These are phyloP conservation scores for Plasmodium falciparum DNA, from an alignment of 169 alveolate species.

Conservation along the genomic window DNA sequence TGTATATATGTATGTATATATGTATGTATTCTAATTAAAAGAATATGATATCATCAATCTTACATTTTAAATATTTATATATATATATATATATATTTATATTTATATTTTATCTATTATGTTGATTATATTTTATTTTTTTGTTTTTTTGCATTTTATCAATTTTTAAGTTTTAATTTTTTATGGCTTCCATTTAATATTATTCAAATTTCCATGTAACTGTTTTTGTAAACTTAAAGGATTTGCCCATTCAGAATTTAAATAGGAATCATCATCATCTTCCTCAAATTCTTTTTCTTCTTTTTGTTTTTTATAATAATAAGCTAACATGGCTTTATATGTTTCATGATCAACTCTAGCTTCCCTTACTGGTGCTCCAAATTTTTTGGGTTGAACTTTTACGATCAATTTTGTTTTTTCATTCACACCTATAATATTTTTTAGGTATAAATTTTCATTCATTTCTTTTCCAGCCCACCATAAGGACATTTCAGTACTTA, in stretches of 20 bases:
- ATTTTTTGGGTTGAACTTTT: conserved; percentile 90
- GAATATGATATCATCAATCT: too few relatives aligned
- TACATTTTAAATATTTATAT: too few relatives aligned
- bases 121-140: too few relatives aligned
- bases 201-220: conserved; percentile 83
- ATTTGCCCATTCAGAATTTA: conserved; percentile 96
- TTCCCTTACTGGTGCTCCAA: conserved; percentile 97
- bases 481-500: conserved; percentile 87
- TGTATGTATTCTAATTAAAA: too few relatives aligned
- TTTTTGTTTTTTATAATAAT: conserved; percentile 93
- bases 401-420: conserved; percentile 96
- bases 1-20: too few relatives aligned
- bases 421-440: conserved; percentile 92
- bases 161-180: too few relatives aligned
- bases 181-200: conserved; percentile 73
- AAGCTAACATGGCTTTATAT: conserved; percentile 95
- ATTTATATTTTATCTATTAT: too few relatives aligned
- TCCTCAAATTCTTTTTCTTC: conserved; percentile 92
- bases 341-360: conserved; percentile 96
- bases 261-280: conserved; percentile 95
- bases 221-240: conserved; percentile 91
- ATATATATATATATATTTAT: too few relatives aligned
- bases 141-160: too few relatives aligned
- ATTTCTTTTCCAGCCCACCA: conserved; percentile 98
- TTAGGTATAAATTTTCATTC: conserved; percentile 86